Evolutionary conservation across 306 rosid genomes (phyloP).

Genomic region (Rosa persica): DNA sequence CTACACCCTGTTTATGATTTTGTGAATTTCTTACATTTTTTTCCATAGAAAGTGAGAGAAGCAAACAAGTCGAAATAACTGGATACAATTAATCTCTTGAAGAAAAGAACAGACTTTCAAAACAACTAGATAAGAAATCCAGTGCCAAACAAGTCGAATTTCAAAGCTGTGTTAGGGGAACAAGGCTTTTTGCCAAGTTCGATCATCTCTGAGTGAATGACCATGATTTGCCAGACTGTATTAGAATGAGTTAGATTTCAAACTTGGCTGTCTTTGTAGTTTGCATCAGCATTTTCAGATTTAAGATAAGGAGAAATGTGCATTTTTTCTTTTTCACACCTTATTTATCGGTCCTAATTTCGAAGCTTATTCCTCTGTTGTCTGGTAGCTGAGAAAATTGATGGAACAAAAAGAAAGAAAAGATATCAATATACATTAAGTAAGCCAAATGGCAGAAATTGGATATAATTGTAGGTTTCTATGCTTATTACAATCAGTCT

Average conservation of each 20-base stretch:
- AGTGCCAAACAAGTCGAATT: neutral
- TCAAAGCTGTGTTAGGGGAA: neutral
- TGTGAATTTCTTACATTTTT: neutral
- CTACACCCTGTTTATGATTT: neutral
- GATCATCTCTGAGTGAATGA: neutral
- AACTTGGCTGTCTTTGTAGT: neutral
- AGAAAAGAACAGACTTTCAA: neutral
- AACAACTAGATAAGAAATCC: neutral
- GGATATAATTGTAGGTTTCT: neutral
- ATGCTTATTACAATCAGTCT: neutral
- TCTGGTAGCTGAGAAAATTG: neutral
- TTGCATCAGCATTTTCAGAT: neutral
- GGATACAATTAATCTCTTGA: neutral
- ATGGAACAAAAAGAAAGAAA: neutral
- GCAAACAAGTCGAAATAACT: neutral
- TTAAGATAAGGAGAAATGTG: neutral
- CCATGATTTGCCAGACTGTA: neutral
- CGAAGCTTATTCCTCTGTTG: neutral
- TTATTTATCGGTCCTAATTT: neutral
- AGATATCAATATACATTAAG: neutral
- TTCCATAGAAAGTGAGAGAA: neutral
- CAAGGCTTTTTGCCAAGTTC: neutral
- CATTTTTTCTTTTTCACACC: neutral
- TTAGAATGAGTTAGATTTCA: neutral
- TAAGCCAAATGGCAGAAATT: constrained; percentile 2